Conservation (phyloP, 352 stramenopile genomes). For the Globisporangium echinulatum region DNA sequence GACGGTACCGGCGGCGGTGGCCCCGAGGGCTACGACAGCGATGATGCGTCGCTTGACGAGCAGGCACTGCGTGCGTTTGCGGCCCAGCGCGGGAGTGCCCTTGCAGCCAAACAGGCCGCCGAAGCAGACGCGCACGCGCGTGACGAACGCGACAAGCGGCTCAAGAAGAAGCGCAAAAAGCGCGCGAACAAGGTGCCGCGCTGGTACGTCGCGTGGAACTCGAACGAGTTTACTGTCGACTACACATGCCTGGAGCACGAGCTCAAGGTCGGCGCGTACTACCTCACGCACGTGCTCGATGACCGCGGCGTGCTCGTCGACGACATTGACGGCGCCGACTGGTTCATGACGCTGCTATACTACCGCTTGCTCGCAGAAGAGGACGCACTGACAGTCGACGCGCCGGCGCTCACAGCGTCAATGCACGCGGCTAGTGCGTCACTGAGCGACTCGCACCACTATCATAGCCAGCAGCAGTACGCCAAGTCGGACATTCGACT, state of each 20-base stretch:
- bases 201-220: constrained; percentile 85
- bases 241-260: constrained; percentile 68
- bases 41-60: constrained; percentile 70
- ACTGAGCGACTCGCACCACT: constrained; percentile 3
- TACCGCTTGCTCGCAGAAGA: constrained; percentile 79
- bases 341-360: constrained; percentile 86
- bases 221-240: constrained; percentile 79
- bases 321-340: constrained; percentile 66
- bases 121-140: constrained; percentile 28
- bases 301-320: constrained; percentile 74
- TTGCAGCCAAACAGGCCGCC: constrained; percentile 9
- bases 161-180: constrained; percentile 68
- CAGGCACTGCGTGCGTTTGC: constrained; percentile 23
- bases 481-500: constrained; percentile 57
- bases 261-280: constrained; percentile 82
- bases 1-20: constrained; percentile 25
- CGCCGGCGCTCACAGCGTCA: not conserved
- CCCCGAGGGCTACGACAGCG: constrained; percentile 52
- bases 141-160: constrained; percentile 18
- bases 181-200: constrained; percentile 57
- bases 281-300: constrained; percentile 74
- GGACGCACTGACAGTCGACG: constrained; percentile 10
- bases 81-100: constrained; percentile 11
- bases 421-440: too few species aligned
- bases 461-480: constrained; percentile 25